A percentile compares a stretch with the other conserved stretches of the same genome.
Conservation (phyloP, 768 basidiomycete species). For the Trichaptum fuscoviolaceum region DNA sequence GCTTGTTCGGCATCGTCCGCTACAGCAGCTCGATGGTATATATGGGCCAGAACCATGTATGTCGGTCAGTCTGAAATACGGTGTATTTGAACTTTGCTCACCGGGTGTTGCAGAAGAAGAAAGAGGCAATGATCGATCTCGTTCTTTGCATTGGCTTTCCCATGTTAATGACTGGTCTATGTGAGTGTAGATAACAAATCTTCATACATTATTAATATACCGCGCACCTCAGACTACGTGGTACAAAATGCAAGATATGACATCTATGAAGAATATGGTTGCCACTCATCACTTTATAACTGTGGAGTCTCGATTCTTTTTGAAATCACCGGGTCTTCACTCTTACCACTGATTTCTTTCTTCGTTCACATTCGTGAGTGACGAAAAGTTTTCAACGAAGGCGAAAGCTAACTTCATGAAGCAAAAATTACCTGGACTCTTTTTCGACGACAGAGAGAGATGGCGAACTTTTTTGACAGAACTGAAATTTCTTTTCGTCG, state of each 20-base stretch:
- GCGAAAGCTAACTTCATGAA: conserved; percentile 13
- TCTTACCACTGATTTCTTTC: neutral
- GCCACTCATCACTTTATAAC: conserved; percentile 10
- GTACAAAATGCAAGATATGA: conserved; percentile 42
- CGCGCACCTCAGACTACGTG: conserved; percentile 25
- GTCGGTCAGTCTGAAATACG: neutral
- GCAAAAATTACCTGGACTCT: neutral
- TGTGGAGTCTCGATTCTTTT: neutral
- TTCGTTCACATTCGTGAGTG: conserved; percentile 8
- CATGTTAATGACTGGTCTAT: neutral
- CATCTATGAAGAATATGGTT: conserved; percentile 36
- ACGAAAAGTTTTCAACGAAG: conserved; percentile 5
- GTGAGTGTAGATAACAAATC: neutral
- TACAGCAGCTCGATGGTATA: neutral
- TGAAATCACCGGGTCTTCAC: neutral
- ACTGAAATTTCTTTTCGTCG: neutral
- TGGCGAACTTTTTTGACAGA: neutral
- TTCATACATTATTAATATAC: neutral
- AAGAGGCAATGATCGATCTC: neutral
- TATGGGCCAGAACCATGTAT: neutral
- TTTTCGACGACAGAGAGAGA: neutral
- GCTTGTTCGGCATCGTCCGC: neutral
- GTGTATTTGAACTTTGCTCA: neutral
- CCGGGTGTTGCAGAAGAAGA: neutral
- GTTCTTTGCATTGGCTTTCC: neutral